Conservation (phyloP, 2,329 filamentous ascomycete genomes). For the Fusarium euwallaceae region DNA sequence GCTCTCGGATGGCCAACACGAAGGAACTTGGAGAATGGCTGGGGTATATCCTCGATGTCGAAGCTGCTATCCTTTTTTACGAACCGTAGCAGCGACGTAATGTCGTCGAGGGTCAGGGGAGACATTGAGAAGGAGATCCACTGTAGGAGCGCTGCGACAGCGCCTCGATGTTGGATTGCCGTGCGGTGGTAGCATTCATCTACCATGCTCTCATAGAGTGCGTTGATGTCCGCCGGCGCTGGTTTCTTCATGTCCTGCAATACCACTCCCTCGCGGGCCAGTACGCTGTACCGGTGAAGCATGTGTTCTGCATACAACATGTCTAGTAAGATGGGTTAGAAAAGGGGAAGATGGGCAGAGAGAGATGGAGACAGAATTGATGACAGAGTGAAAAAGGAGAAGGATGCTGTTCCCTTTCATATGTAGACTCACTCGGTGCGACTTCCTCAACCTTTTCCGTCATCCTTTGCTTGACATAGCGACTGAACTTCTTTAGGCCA, state of each 20-base stretch:
- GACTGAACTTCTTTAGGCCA: background rate
- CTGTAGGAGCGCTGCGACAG: background rate
- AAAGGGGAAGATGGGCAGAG: background rate
- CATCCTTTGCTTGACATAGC: background rate
- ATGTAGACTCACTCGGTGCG: background rate
- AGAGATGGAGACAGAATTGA: background rate
- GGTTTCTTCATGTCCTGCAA: background rate
- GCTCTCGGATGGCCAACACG: background rate
- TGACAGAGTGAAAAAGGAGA: background rate
- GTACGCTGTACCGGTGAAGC: background rate
- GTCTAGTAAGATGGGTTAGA: background rate
- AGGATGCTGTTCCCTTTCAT: background rate
- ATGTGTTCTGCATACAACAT: background rate
- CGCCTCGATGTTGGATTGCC: background rate
- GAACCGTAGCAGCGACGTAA: background rate
- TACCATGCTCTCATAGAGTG: background rate
- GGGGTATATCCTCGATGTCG: background rate
- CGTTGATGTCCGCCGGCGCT: background rate
- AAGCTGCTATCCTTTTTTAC: background rate
- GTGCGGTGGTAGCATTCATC: background rate
- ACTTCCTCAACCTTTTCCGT: background rate
- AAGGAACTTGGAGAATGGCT: background rate
- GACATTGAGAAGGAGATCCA: background rate
- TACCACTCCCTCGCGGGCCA: background rate
- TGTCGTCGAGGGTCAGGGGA: background rate